Percentiles rank a stretch among this genome's conserved stretches.
Evolutionary conservation across 148 eudicot species (phyloP).

Genomic region (Selenicereus undatus): DNA sequence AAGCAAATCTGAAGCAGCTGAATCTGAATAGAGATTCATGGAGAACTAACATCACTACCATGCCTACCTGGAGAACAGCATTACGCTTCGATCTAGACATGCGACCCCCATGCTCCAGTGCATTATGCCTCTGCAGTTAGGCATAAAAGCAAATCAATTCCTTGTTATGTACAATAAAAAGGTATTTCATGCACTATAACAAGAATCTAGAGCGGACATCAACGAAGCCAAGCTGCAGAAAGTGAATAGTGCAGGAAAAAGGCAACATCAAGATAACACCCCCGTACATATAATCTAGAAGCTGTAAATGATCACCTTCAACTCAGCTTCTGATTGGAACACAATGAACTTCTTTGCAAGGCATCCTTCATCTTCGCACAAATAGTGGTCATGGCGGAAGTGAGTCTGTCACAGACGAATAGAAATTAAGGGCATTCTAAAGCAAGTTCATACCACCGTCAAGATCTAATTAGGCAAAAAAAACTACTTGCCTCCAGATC

Average conservation of each 20-base stretch:
- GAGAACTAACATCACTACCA: neutral
- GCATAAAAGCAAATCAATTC: slow-evolving; percentile 4
- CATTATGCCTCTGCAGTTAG: slow-evolving; percentile 72
- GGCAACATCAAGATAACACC: neutral
- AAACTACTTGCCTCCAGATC: slow-evolving; percentile 72
- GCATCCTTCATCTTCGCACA: slow-evolving; percentile 93
- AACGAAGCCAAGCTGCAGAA: neutral
- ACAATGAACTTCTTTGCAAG: slow-evolving; percentile 78
- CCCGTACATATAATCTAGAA: neutral
- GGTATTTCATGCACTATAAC: neutral
- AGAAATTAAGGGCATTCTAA: neutral
- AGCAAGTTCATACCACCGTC: neutral
- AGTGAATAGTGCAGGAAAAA: neutral
- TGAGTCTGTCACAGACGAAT: slow-evolving; percentile 48
- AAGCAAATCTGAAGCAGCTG: slow-evolving; percentile 3
- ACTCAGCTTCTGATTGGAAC: slow-evolving; percentile 70
- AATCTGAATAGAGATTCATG: neutral
- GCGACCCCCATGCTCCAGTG: slow-evolving; percentile 92
- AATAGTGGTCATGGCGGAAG: slow-evolving; percentile 68
- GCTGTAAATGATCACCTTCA: slow-evolving; percentile 53
- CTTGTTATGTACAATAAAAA: neutral
- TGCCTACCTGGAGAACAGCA: slow-evolving; percentile 77
- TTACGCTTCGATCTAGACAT: slow-evolving; percentile 93
- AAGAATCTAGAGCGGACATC: neutral
- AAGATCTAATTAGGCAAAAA: neutral